These are phyloP conservation scores for Quercus alba DNA, from an alignment of 306 rosid genomes.

Conservation along the genomic window DNA sequence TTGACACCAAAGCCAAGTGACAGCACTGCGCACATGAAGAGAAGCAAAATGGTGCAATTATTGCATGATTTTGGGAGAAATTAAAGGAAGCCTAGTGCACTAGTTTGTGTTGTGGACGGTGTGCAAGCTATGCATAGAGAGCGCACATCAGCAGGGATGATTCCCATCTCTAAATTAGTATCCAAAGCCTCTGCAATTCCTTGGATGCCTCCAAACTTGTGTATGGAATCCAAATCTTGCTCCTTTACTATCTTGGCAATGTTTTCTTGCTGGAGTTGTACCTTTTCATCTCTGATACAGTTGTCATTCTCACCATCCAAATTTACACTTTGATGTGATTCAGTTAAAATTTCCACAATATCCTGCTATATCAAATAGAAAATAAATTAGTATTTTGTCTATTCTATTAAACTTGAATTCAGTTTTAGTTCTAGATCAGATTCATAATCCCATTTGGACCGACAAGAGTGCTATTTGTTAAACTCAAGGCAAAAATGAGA, in stretches of 20 bases:
- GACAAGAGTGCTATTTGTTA: too few species aligned
- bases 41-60: conserved; percentile 3
- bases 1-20: conserved; percentile 19
- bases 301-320: too few species aligned
- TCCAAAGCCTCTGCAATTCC: conserved; percentile 10
- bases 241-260: background rate
- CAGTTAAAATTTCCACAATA: too few species aligned
- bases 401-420: too few species aligned
- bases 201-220: conserved; percentile 4
- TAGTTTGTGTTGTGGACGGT: background rate
- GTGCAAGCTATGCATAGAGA: too few species aligned
- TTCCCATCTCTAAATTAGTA: background rate
- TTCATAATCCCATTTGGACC: too few species aligned
- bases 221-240: background rate
- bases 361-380: too few species aligned
- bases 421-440: too few species aligned
- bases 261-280: background rate
- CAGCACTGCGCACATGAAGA: background rate
- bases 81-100: background rate
- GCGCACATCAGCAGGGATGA: background rate
- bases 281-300: background rate
- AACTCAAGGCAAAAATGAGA: too few species aligned
- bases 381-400: too few species aligned
- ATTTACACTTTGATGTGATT: too few species aligned
- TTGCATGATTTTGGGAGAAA: background rate